Evolutionary conservation across 164 flowering plant genomes (phyloP), one percentile per base, ranked within the genome.

Genomic region (Nymphaea colorata): DNA sequence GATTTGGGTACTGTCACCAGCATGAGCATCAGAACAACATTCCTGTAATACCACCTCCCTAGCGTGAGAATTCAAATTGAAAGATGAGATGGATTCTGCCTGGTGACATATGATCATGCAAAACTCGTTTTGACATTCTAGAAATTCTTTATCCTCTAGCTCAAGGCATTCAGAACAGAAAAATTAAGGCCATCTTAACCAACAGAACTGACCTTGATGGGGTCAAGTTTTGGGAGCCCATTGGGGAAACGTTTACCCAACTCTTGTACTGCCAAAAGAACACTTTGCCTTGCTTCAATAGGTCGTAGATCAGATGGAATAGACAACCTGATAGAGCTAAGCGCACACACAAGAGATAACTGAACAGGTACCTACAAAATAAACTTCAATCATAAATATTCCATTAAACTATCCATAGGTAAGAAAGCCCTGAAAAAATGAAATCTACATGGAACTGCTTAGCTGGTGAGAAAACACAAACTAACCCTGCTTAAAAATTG

Each of bases 151-250:
- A 25, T 25, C 36, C 36, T 25, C 36, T 25, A 25, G 1, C 36
- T 25, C 36, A 25, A 25, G 36, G 36, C 36, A 25, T 25, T 25
- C 36, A 25, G 36, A 25, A 25, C 36, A 25, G 36, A 25, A 25
- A 25, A 25, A 25, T 25, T 25, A 25, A 25, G 36, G 36, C 36
- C 36, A 25, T 25, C 0, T 25, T 25, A 25, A 25, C 36, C 36
- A 25, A 25, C 36, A 25, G 36, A 25, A 25, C 36, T 25, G 0
- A 87, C 97, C 95, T 88, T 87, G 4, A 88, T 91, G 68, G 99
- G 99, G 74, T 94, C 84, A 66, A 94, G 93, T 80, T 90, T 94
- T 70, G 99, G 99, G 55, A 94, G 79, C 72, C 99, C 99, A 69
- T 81, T 84, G 36, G 95, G 88, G 70, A 88, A 94, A 14, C 96